Conservation (phyloP, 1,284 basidiomycete species). For the Tetrapyrgos nigripes region DNA sequence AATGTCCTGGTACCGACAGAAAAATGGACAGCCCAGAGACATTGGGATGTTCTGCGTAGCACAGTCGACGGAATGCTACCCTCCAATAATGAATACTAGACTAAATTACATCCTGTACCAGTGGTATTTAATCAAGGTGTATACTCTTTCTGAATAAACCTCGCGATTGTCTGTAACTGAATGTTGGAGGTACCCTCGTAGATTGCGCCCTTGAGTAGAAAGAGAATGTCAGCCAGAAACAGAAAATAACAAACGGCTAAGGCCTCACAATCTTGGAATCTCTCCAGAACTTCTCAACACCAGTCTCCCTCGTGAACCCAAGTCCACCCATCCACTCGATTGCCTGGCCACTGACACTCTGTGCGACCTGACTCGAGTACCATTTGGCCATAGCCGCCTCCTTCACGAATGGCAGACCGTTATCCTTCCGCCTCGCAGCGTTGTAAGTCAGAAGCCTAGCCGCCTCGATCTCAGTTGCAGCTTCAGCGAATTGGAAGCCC, state of each 20-base stretch:
- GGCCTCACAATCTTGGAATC: slow-evolving; percentile 88
- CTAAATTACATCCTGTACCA: background rate
- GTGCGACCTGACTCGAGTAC: slow-evolving; percentile 88
- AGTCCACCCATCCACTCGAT: slow-evolving; percentile 96
- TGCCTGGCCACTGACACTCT: slow-evolving; percentile 85
- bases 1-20: no score
- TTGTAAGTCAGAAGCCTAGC: slow-evolving; percentile 97
- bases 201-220: slow-evolving; percentile 81
- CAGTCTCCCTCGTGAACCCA: slow-evolving; percentile 85
- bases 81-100: no score
- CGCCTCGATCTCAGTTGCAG: slow-evolving; percentile 89
- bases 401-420: slow-evolving; percentile 87
- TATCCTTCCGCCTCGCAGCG: slow-evolving; percentile 92
- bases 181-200: slow-evolving; percentile 98
- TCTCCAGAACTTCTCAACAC: slow-evolving; percentile 84
- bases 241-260: background rate
- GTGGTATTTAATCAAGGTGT: background rate
- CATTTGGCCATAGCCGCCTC: slow-evolving; percentile 98
- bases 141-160: slow-evolving; percentile 85
- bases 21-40: no score
- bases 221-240: slow-evolving; percentile 13
- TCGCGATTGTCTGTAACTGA: slow-evolving; percentile 96
- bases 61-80: no score
- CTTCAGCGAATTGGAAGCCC: slow-evolving; percentile 93
- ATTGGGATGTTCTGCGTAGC: no score